Evolutionary conservation across 768 basidiomycete species (phyloP), one percentile per base, ranked within the genome.

Genomic region (Trametes gibbosa): DNA sequence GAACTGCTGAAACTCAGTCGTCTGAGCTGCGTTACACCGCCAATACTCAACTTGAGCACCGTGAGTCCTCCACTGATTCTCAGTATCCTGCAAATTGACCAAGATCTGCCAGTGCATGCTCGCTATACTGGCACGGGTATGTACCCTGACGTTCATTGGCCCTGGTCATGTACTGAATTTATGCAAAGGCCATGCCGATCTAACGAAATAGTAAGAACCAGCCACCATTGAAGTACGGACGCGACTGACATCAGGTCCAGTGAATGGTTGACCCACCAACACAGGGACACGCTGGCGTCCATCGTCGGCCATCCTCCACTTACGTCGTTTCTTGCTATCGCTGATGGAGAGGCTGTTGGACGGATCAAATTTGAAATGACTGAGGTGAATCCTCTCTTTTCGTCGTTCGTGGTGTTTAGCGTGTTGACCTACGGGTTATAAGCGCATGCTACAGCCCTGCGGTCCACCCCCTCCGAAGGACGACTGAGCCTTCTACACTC

Each of bases 191-290:
- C 95, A 99, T 75, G 95, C 95, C 35, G 96, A 99, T 73, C 76
- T 95, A 71, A 92, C 93, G 6, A 98, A 98, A 79, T 95, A 89
- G 96, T 97, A 67, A 62, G 92, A 77, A 39, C 41, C 12, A 23
- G 17, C 50, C 17, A 14, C 10, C 40, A 52, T n/a, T n/a, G 24
- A 42, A 19, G 34, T 0, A n/a, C 12, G 25, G 40, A 29, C 62
- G 46, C 34, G 24, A 63, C 68, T 64, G 19, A 58, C 54, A 39
- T 32, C 17, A 58, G 1, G 52, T 5, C 2, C 69, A 98, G 96
- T 74, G 96, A 98, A 70, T 98, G 96, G 96, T 74, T 96, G 46
- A 97, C 94, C 7, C 93, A 98, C 74, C 96, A 98, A 69, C 95
- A 98, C 75, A 86, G 96, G 41, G 96, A 98, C 72, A 95, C 94